Evolutionary conservation across 768 basidiomycete genomes (phyloP).

Genomic region (Trametes cubensis): DNA sequence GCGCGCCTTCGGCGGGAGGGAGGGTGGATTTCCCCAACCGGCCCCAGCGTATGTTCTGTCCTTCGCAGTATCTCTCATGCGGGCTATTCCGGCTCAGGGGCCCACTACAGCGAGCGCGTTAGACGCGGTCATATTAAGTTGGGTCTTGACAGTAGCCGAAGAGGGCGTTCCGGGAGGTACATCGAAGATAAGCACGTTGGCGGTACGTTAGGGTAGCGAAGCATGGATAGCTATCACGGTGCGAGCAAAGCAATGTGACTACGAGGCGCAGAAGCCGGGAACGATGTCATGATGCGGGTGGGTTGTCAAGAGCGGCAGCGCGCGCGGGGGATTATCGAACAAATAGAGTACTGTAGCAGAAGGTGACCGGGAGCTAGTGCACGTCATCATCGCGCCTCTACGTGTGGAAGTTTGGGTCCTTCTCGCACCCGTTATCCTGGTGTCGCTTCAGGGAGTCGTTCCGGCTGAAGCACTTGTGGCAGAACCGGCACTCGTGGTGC

Average conservation of each 20-base stretch:
- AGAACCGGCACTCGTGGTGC: conserved; percentile 70
- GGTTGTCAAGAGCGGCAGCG: conserved; percentile 9
- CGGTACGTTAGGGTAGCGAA: conserved; percentile 6
- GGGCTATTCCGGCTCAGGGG: not conserved
- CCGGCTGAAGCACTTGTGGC: conserved; percentile 79
- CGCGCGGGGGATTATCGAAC: conserved; percentile 8
- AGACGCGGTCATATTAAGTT: conserved; percentile 14
- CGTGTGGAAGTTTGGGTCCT: conserved; percentile 46
- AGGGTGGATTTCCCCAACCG: not conserved
- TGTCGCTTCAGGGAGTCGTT: conserved; percentile 81
- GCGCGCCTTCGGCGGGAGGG: not conserved
- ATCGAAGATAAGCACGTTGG: conserved; percentile 10
- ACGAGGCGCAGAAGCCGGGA: not conserved
- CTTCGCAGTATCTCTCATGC: not conserved
- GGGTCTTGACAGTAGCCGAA: conserved; percentile 10
- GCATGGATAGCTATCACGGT: not conserved
- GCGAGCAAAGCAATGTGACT: conserved; percentile 3
- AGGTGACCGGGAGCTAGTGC: conserved; percentile 3
- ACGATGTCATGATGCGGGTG: not conserved
- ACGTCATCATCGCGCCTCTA: conserved; percentile 13
- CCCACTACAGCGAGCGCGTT: not conserved
- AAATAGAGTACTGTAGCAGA: conserved; percentile 15
- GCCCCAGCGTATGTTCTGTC: not conserved
- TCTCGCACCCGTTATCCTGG: conserved; percentile 79
- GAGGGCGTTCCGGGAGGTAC: conserved; percentile 9